Evolutionary conservation across 148 eudicot species (phyloP), one percentile per base, ranked within the genome.

Genomic region (Nyssa sinensis): DNA sequence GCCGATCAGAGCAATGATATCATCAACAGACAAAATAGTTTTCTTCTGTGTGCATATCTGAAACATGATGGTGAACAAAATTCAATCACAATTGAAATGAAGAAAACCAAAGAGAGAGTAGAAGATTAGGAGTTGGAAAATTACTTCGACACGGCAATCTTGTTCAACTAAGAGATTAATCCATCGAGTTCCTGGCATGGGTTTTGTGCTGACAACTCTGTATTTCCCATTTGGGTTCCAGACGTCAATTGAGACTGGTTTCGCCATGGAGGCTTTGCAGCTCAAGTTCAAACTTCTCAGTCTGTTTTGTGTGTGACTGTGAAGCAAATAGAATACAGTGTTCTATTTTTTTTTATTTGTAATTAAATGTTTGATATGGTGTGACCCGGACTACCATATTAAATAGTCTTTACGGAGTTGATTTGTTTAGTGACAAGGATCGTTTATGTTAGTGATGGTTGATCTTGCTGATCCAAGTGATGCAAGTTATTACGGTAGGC

Each of bases 141-240:
- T 32, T 79, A 95, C 99, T 91, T 95, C 99, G 14, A 95, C 78
- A 12, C 99, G 89, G 34, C 97, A 95, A 79, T 89, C 98, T 80
- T 92, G 97, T 35, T 94, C 76, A 60, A 89, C 81, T 62, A 94
- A 73, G 74, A 94, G 94, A 81, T 94, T 90, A 74, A 94, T 92
- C 98, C 98, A 94, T 17, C 98, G 81, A 55, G 96, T 92, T 16
- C 98, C 98, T 23, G 98, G 98, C 98, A 94, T 94, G 66, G 98
- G 75, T 51, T 94, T 94, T 3, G 98, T 94, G 91, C 98, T 94
- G 53, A 94, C 68, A 34, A 94, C 98, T 84, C 98, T 90, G 84
- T 92, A 92, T 71, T 90, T 94, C n/a, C 98, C 98, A 81, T 73
- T 88, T 19, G 98, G 98, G 72, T 94, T 94, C 83, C 90, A 90